Conservation (phyloP, 306 rosid genomes). For the Cucurbita pepo region DNA sequence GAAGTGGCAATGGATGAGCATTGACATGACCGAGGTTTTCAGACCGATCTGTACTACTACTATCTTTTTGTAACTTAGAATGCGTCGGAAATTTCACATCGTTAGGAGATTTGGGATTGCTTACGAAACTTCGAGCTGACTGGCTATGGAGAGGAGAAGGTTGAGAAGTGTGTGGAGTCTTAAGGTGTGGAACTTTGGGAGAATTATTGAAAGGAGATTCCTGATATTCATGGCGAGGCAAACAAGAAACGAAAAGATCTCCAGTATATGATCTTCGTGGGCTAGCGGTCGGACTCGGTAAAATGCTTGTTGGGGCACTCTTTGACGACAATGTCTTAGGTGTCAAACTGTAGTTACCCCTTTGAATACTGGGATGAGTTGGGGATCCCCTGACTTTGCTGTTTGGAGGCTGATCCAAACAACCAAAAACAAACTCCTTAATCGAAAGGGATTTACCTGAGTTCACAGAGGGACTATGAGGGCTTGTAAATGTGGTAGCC, state of each 20-base stretch:
- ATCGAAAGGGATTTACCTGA: slow-evolving; percentile 13
- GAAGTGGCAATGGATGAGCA: slow-evolving; percentile 84
- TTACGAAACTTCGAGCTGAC: slow-evolving; percentile 13
- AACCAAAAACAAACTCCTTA: slow-evolving; percentile 4
- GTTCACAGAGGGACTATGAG: slow-evolving; percentile 4
- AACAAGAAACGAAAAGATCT: slow-evolving; percentile 19
- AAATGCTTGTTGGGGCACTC: slow-evolving; percentile 74
- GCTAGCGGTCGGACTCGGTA: slow-evolving; percentile 62
- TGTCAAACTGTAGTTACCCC: slow-evolving; percentile 14
- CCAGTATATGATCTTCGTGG: slow-evolving; percentile 44
- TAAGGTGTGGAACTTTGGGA: slow-evolving; percentile 14
- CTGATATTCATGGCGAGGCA: slow-evolving; percentile 19
- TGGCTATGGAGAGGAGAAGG: slow-evolving; percentile 45
- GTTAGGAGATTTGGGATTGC: slow-evolving; percentile 22
- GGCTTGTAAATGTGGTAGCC: slow-evolving; percentile 11
- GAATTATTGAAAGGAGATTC: slow-evolving; percentile 11
- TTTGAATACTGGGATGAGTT: slow-evolving; percentile 16
- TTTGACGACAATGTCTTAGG: slow-evolving; percentile 21
- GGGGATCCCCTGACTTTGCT: slow-evolving; percentile 15
- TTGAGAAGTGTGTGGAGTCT: slow-evolving; percentile 26
- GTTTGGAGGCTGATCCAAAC: slow-evolving; percentile 22
- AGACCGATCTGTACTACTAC: slow-evolving; percentile 18
- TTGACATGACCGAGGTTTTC: slow-evolving; percentile 33
- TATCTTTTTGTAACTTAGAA: slow-evolving; percentile 5
- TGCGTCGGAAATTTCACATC: slow-evolving; percentile 10